Evolutionary conservation across 2,329 filamentous ascomycete species (phyloP).

Genomic region (Fragosphaeria purpurea): DNA sequence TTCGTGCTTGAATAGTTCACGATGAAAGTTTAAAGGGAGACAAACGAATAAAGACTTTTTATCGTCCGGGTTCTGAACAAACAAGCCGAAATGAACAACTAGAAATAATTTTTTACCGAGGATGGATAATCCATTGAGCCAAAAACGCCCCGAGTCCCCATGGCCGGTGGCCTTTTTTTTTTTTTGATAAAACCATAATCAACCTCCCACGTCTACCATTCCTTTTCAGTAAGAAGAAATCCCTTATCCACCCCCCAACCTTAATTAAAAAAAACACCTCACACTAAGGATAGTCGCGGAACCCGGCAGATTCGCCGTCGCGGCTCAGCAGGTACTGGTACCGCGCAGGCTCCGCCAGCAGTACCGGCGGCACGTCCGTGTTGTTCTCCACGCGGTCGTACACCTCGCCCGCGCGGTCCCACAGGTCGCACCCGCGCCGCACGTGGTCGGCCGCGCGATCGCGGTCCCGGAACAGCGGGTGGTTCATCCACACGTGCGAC

Average conservation of each 20-base stretch:
- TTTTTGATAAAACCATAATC: background rate
- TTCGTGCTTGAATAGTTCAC: too few species aligned
- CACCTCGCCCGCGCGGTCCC: slow-evolving; percentile 36
- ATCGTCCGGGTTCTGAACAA: too few species aligned
- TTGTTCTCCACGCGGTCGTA: slow-evolving; percentile 42
- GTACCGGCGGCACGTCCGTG: slow-evolving; percentile 39
- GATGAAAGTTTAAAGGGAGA: too few species aligned
- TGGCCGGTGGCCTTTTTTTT: background rate
- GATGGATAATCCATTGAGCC: too few species aligned
- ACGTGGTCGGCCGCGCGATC: slow-evolving; percentile 40
- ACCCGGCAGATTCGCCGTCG: slow-evolving; percentile 36
- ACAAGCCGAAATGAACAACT: too few species aligned
- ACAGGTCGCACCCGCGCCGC: slow-evolving; percentile 42
- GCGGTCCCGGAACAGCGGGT: slow-evolving; percentile 34
- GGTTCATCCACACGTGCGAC: slow-evolving; percentile 44
- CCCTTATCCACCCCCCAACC: background rate
- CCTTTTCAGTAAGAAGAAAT: background rate
- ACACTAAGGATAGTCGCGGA: slow-evolving; percentile 31
- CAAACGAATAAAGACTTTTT: too few species aligned
- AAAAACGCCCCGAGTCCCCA: too few species aligned
- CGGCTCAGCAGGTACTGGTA: slow-evolving; percentile 37
- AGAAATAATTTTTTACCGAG: too few species aligned
- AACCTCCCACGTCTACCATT: too few species aligned
- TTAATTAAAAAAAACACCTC: background rate
- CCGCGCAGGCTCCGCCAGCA: slow-evolving; percentile 28